These are phyloP conservation scores for Fusarium robinianum DNA, from an alignment of 2,329 filamentous ascomycete genomes.

Conservation along the genomic window DNA sequence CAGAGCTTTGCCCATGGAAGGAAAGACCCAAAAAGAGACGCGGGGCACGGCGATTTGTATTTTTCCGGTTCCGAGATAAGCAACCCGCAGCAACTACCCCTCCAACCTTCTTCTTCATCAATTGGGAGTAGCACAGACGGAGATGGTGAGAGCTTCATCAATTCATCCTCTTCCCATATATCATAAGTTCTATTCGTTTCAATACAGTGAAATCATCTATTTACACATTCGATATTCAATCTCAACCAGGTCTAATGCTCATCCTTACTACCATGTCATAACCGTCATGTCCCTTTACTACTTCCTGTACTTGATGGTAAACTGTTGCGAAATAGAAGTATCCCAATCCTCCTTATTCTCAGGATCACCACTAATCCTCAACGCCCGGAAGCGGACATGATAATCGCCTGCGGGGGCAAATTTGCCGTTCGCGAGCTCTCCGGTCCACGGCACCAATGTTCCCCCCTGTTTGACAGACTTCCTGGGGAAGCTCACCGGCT, in stretches of 20 bases:
- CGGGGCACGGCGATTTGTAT: constrained; percentile 27
- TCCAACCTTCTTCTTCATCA: constrained; percentile 4
- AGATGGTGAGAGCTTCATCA: too few relatives aligned
- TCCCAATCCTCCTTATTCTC: constrained; percentile 54
- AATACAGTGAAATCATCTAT: too few relatives aligned
- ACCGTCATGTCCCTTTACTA: constrained; percentile 6
- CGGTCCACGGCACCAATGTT: constrained; percentile 48
- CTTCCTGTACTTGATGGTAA: constrained; percentile 50
- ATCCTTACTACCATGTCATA: too few relatives aligned
- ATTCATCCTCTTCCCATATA: too few relatives aligned
- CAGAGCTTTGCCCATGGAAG: constrained; percentile 12
- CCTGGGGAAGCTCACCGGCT: constrained; percentile 49
- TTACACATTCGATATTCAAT: too few relatives aligned
- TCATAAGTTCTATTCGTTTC: too few relatives aligned
- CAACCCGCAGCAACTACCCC: constrained; percentile 21
- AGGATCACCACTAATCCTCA: constrained; percentile 57
- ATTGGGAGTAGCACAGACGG: too few relatives aligned
- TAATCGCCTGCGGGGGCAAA: constrained; percentile 56
- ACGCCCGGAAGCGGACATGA: constrained; percentile 52
- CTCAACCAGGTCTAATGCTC: too few relatives aligned
- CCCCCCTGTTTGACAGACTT: constrained; percentile 36
- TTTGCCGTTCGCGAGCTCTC: constrained; percentile 50
- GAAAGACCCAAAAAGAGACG: too few relatives aligned
- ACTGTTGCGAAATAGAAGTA: constrained; percentile 45
- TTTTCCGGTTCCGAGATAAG: constrained; percentile 27